Evolutionary conservation across 495 filamentous ascomycete genomes (phyloP), one percentile per base, ranked within the genome.

Genomic region (Evansstolkia leycettana): DNA sequence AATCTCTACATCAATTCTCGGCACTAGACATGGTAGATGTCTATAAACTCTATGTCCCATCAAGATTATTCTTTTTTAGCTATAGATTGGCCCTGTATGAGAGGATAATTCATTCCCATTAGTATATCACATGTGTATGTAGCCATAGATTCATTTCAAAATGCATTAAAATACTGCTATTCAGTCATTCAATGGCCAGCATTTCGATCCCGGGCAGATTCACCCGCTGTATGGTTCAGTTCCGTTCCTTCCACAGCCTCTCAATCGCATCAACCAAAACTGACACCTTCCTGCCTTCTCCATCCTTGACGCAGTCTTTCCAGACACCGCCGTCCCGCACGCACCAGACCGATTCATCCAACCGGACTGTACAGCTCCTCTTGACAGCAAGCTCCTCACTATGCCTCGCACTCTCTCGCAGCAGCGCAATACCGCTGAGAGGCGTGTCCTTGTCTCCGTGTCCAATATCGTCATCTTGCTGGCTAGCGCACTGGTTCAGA

Each of bases 301-400:
- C 57, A 23, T 50, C 41, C 33, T 55, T 37, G 1, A 70, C 70
- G 52, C 90, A 98, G 31, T 88, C 73, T 34, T 68, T 81, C 86
- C 87, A 96, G 45, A 75, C 46, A 2, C 78, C 83, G 25, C 62
- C 71, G 56, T 98, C 90, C 31, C 78, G 69, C 35, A 96, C 67
- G 58, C 90, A 96, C 70, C 89, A 83, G 32, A 79, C 64, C 42
- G 84, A 52, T 13, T 83, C 68, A 46, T 86, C 70, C 16, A 98
- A 57, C 16, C 90, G 70, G 7, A 95, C 76, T 0, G 90, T 98
- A 56, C 90, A 96, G 58, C 84, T 92, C 48, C 71, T 88, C 17
- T 63, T 80, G 5, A 90, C 80, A 9, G 76, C 78, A 17, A 80
- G 74, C 3, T 74, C 55, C 7, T 67, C 57, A 39, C 73, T 82